Percentiles rank a stretch among this genome's conserved stretches.
These are phyloP conservation scores for Leptographium lundbergii DNA, from an alignment of 2,329 filamentous ascomycete genomes.

Conservation along the genomic window DNA sequence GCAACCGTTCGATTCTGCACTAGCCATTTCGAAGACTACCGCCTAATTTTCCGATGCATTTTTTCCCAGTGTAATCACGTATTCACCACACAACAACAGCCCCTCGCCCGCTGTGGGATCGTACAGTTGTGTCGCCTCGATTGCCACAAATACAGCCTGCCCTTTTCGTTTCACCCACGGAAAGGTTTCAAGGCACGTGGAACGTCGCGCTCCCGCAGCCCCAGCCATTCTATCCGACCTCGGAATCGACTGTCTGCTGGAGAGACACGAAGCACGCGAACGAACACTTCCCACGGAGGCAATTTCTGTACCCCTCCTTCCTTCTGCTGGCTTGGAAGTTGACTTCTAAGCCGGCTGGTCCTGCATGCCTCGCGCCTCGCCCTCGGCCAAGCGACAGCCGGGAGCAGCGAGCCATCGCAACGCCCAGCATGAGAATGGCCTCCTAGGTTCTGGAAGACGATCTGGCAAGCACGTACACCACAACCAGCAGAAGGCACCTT, in stretches of 20 bases:
- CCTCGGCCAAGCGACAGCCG: conserved; percentile 49
- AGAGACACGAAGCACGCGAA: neutral
- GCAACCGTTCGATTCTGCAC: neutral
- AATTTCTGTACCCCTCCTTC: neutral
- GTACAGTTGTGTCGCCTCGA: neutral
- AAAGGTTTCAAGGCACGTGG: neutral
- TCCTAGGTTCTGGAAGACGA: conserved; percentile 66
- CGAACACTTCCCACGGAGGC: too few species aligned
- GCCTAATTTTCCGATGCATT: neutral
- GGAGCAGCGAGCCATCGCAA: conserved; percentile 53
- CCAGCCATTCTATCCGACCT: neutral
- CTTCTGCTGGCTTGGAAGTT: conserved; percentile 28
- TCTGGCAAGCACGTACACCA: conserved; percentile 14
- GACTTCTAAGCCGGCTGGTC: conserved; percentile 29
- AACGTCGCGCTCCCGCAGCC: neutral
- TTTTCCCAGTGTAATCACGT: neutral
- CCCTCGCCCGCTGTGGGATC: neutral
- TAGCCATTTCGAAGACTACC: neutral
- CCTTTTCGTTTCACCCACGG: neutral
- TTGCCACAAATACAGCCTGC: neutral
- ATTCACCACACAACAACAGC: neutral
- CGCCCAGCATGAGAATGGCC: conserved; percentile 74
- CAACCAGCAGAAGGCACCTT: conserved; percentile 24
- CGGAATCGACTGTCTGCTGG: neutral
- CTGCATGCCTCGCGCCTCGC: conserved; percentile 49